Evolutionary conservation across 768 basidiomycete genomes (phyloP), one percentile per base, ranked within the genome.

Genomic region (Trametes maxima): DNA sequence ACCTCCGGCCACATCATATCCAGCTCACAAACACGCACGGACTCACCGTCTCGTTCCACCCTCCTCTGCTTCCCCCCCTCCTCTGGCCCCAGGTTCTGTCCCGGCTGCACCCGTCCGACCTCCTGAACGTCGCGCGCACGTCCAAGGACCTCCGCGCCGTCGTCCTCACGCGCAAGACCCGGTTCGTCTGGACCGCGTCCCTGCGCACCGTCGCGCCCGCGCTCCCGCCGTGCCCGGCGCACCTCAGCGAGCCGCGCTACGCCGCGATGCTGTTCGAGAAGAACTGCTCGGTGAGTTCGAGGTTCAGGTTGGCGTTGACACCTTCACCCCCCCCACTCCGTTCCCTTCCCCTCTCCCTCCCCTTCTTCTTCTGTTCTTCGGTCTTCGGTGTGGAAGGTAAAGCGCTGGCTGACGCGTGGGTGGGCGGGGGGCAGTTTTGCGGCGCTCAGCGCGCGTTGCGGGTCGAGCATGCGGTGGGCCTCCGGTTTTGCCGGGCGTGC

Each of bases 191-290:
- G 59, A n/a, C 11, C 6, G 59, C 52, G 1, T 13, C 45, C 11
- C 52, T 53, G 35, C 37, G 25, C 43, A 42, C 19, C 12, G 21
- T 60, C 13, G 24, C 6, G 4, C 28, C 28, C 28, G 52, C 35
- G 5, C 40, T 19, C n/a, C 54, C 36, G 24, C 60, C 54, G 17
- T 44, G 54, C 28, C 60, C 60, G 16, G 49, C 50, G 19, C n/a
- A 40, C 14, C 21, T 49, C 37, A 16, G 39, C 39, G 57, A 51
- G 57, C 57, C 57, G 8, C 39, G 24, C 17, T 58, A 50, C 33
- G 57, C 39, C 3, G 45, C 47, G 22, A 42, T 58, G 21, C 21
- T 24, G 12, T 40, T 40, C 12, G 39, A 40, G 14, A 13, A n/a
- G 4, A 40, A 14, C 12, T 40, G 39, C 12, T 14, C 12, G 12